These are phyloP conservation scores for Nannochloropsis granulata DNA, from an alignment of 108 stramenopile species.

Conservation along the genomic window DNA sequence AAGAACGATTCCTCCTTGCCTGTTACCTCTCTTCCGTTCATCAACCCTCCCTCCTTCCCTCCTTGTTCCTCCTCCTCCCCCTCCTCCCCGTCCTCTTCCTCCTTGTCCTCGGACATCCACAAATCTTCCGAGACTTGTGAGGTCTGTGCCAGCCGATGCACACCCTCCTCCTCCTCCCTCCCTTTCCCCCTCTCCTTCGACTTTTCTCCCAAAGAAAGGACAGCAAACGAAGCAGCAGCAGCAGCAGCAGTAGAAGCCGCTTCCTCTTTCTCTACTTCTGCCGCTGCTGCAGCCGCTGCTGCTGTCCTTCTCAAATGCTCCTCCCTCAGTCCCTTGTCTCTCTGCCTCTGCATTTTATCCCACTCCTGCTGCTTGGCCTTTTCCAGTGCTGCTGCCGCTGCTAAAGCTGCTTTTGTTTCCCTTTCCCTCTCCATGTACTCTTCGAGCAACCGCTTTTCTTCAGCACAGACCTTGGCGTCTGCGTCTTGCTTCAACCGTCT, in stretches of 20 bases:
- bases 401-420: not conserved
- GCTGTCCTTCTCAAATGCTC: too few relatives aligned
- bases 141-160: too few relatives aligned
- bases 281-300: too few relatives aligned
- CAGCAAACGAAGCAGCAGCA: too few relatives aligned
- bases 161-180: not conserved
- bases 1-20: not conserved
- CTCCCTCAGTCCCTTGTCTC: not conserved
- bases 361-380: not conserved
- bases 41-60: not conserved
- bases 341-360: not conserved
- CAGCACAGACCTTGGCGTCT: not conserved
- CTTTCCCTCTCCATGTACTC: not conserved
- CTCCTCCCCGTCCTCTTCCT: not conserved
- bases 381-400: not conserved
- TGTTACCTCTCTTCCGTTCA: not conserved
- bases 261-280: too few relatives aligned
- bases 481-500: not conserved
- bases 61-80: not conserved
- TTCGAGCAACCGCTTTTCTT: not conserved
- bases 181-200: not conserved
- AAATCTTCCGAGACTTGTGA: too few relatives aligned
- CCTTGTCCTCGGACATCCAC: not conserved
- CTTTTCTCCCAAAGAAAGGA: too few relatives aligned
- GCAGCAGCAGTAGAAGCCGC: too few relatives aligned